Percentiles rank a stretch among this genome's conserved stretches.
Conservation (phyloP, 768 basidiomycete species). For the Agaricus sinodeliciosus region DNA sequence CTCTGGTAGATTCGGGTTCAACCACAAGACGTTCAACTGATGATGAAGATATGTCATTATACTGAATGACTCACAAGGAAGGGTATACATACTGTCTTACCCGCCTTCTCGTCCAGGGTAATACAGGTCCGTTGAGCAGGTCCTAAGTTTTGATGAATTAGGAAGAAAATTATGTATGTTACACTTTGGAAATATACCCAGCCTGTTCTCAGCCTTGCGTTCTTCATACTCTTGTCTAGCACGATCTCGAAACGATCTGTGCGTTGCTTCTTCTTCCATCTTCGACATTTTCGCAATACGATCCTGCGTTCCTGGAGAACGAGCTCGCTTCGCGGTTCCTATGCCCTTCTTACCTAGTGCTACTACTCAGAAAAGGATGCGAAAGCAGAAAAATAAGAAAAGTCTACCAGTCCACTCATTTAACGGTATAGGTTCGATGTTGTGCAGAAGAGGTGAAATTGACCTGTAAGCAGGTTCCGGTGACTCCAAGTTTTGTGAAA, state of each 20-base stretch:
- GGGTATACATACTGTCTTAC: constrained; percentile 46
- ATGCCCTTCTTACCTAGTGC: constrained; percentile 71
- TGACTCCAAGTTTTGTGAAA: background rate
- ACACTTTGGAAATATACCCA: constrained; percentile 28
- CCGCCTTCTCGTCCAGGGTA: constrained; percentile 69
- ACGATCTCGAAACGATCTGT: constrained; percentile 63
- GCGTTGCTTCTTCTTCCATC: constrained; percentile 54
- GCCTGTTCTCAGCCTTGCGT: constrained; percentile 62
- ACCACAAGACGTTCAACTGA: constrained; percentile 80
- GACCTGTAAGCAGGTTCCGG: constrained; percentile 11
- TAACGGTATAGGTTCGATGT: constrained; percentile 63
- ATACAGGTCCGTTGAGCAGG: constrained; percentile 70
- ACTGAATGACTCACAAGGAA: background rate
- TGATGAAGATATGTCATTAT: constrained; percentile 3
- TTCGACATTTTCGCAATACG: constrained; percentile 72
- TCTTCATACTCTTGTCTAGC: constrained; percentile 71
- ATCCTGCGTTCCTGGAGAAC: constrained; percentile 57
- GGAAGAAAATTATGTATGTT: constrained; percentile 2
- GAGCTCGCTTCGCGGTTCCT: constrained; percentile 60
- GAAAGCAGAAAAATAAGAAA: background rate
- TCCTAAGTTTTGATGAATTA: constrained; percentile 19
- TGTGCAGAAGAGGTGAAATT: constrained; percentile 29
- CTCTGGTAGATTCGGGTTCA: constrained; percentile 59
- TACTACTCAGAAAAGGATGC: background rate
- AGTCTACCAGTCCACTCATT: constrained; percentile 76